Percentiles rank a stretch among this genome's conserved stretches.
Evolutionary conservation across 768 basidiomycete genomes (phyloP).

Genomic region (Russula earlei): DNA sequence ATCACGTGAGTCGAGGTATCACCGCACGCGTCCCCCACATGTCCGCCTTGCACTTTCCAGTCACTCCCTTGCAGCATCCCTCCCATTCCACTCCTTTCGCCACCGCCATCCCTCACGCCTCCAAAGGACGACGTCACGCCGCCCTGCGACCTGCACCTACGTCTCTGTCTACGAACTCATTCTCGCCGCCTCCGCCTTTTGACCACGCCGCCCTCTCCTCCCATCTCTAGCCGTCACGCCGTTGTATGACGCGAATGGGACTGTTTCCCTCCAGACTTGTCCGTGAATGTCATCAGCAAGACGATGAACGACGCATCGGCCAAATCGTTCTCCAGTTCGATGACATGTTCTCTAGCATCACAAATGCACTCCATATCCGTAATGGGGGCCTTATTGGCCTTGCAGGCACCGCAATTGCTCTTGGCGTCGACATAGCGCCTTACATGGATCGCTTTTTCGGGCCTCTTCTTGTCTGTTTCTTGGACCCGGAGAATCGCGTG

Average conservation of each 20-base stretch:
- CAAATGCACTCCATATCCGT: slow-evolving; percentile 79
- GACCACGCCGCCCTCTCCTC: too few relatives aligned
- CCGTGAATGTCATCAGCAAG: slow-evolving; percentile 74
- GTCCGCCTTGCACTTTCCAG: too few relatives aligned
- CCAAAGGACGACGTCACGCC: too few relatives aligned
- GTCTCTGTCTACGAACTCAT: too few relatives aligned
- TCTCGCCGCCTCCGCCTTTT: too few relatives aligned
- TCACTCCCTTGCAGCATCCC: too few relatives aligned
- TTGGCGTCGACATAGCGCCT: slow-evolving; percentile 86
- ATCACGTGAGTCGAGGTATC: too few relatives aligned
- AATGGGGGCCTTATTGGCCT: slow-evolving; percentile 96
- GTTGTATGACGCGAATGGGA: slow-evolving; percentile 4
- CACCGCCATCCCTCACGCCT: too few relatives aligned
- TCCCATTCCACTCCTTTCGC: too few relatives aligned
- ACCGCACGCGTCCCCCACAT: too few relatives aligned
- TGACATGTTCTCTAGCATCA: slow-evolving; percentile 80
- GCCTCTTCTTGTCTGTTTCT: slow-evolving; percentile 83
- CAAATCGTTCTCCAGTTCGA: slow-evolving; percentile 91
- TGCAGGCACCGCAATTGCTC: slow-evolving; percentile 93
- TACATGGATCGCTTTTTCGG: slow-evolving; percentile 92
- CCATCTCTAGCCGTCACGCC: too few relatives aligned
- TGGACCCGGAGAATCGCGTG: slow-evolving; percentile 89
- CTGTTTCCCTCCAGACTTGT: slow-evolving; percentile 57
- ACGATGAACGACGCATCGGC: slow-evolving; percentile 71
- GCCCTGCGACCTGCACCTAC: too few relatives aligned